Evolutionary conservation across 2,329 filamentous ascomycete genomes (phyloP), one percentile per base, ranked within the genome.

Genomic region (Aureobasidium sp.): DNA sequence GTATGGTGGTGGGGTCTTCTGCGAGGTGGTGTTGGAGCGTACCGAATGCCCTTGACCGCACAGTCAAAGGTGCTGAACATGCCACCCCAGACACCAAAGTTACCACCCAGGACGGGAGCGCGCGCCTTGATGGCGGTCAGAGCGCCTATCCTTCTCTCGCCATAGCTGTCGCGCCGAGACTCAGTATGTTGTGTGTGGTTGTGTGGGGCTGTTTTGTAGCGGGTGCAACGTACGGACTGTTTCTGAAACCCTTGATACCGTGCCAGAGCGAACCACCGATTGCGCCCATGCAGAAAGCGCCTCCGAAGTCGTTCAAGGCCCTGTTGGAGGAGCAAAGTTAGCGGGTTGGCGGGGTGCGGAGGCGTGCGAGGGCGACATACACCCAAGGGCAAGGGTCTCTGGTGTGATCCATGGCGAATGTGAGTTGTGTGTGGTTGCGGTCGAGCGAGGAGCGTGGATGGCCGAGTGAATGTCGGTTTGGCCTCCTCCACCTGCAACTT

Each of bases 11-110:
- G 19, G 23, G 13, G n/a, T 23, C 6, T 42, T n/a, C 19, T 42
- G 37, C 25, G 29, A 19, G 15, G 31, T 4, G 42, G 27, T 29
- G 23, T n/a, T 7, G 4, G 10, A 8, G 17, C 50, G 29, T 59
- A 65, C 68, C 74, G 70, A 66, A 80, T 79, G 61, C 93, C 93
- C 81, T 97, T 99, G 64, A 96, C 89, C 23, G 92, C 89, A 79
- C 94, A 99, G 78, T 99, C 94, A 71, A 93, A 97, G 64, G 90
- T 95, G 69, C 86, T 90, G 81, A 97, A 97, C 61, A 97, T 79
- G 66, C 94, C 94, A 72, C 94, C 93, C 93, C 94, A 97, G 61
- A 95, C 90, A 69, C 93, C 93, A 69, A 97, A 99, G 81, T 99
- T 99, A 70, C 94, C 94, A 71, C 94, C 94, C 50, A 97, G 83